Percentiles rank a stretch among this genome's conserved stretches.
Evolutionary conservation across 1,139 yeast species (phyloP).

Genomic region (Groenewaldozyma sp.): DNA sequence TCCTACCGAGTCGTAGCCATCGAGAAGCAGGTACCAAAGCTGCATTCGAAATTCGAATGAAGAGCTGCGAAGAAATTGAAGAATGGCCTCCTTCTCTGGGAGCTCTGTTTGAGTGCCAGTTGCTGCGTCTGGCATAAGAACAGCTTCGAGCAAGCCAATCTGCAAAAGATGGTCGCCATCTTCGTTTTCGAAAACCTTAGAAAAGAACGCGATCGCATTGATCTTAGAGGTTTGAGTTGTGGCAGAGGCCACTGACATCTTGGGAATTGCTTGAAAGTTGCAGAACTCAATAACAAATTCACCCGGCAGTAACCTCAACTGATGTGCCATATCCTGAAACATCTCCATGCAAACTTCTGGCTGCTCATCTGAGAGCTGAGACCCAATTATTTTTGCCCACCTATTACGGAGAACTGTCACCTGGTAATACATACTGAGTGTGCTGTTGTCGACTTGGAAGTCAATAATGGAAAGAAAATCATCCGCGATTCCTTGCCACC

Average conservation of each 20-base stretch:
- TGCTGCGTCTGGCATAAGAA: constrained; percentile 31
- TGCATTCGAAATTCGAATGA: constrained; percentile 59
- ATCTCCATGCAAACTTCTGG: constrained; percentile 23
- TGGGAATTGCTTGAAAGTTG: constrained; percentile 43
- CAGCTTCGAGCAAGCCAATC: constrained; percentile 45
- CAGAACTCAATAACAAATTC: constrained; percentile 29
- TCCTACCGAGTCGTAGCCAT: constrained; percentile 42
- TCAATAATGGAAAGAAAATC: constrained; percentile 14
- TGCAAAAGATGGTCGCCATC: constrained; percentile 9
- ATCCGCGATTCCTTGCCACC: constrained; percentile 19
- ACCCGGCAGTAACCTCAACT: constrained; percentile 10
- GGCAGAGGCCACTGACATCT: constrained; percentile 43
- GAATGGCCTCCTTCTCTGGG: constrained; percentile 43
- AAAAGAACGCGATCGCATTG: constrained; percentile 57
- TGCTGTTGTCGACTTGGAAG: background rate
- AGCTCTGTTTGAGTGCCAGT: constrained; percentile 11
- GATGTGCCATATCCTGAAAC: constrained; percentile 18
- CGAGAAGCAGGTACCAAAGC: constrained; percentile 68
- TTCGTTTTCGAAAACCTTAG: constrained; percentile 40
- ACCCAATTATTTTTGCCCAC: constrained; percentile 36
- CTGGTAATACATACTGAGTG: background rate
- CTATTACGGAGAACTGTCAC: constrained; percentile 23
- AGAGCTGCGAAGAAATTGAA: constrained; percentile 49
- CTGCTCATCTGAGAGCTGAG: constrained; percentile 29
- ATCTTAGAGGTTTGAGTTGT: constrained; percentile 57